Evolutionary conservation across 192 early-diverging fungal species (phyloP).

Genomic region (Thoreauomyces humboldtii): DNA sequence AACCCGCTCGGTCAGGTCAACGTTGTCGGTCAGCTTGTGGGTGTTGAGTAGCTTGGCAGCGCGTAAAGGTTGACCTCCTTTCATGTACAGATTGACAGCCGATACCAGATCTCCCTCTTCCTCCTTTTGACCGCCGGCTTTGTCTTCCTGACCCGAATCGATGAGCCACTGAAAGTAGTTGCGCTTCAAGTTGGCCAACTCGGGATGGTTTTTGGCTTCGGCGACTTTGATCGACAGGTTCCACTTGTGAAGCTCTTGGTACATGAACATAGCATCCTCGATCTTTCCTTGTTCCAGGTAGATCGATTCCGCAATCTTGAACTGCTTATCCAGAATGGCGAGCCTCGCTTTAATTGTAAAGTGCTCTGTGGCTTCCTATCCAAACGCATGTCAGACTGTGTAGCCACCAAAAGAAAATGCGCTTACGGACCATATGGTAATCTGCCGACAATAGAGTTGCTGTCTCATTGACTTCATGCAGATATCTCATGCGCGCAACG

Average conservation of each 20-base stretch:
- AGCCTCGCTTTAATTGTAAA: constrained; percentile 50
- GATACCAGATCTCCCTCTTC: constrained; percentile 53
- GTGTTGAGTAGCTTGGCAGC: constrained; percentile 49
- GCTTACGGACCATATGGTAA: constrained; percentile 15
- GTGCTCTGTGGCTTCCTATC: constrained; percentile 30
- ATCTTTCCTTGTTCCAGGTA: constrained; percentile 61
- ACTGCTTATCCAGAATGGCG: constrained; percentile 60
- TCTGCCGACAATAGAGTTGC: constrained; percentile 28
- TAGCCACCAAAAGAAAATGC: not conserved
- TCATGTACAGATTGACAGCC: constrained; percentile 59
- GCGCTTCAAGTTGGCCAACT: constrained; percentile 54
- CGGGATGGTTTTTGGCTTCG: constrained; percentile 60
- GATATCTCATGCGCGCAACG: constrained; percentile 48
- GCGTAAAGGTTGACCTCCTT: constrained; percentile 58
- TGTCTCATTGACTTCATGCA: constrained; percentile 43
- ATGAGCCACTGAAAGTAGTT: constrained; percentile 67
- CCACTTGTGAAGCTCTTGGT: constrained; percentile 71
- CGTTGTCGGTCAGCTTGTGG: constrained; percentile 36
- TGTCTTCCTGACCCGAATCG: constrained; percentile 63
- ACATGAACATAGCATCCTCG: constrained; percentile 67
- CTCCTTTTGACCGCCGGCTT: constrained; percentile 60
- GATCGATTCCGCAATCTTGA: constrained; percentile 60
- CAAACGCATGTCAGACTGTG: not conserved
- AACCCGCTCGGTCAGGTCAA: constrained; percentile 58
- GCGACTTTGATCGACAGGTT: constrained; percentile 65